Evolutionary conservation across 2,329 filamentous ascomycete genomes (phyloP).

Genomic region (Zymoseptoria tritici): DNA sequence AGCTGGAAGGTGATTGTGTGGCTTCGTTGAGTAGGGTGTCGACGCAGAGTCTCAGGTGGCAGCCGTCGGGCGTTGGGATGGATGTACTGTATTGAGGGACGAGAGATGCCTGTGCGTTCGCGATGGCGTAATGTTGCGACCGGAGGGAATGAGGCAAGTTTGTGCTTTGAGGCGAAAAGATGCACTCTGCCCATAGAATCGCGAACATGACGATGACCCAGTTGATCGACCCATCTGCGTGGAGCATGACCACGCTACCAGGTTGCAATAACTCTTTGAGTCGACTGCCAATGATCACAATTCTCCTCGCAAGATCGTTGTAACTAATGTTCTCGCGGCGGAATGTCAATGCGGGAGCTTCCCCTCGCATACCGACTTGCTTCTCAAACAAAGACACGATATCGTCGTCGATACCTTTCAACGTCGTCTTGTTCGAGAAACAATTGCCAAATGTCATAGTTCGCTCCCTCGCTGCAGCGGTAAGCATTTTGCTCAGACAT

Average conservation of each 20-base stretch:
- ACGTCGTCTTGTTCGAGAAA: background rate
- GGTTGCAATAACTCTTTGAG: background rate
- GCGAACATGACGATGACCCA: constrained; percentile 2
- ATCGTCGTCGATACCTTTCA: background rate
- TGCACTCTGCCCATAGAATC: constrained; percentile 1
- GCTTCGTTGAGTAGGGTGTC: background rate
- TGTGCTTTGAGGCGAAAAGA: constrained; percentile 2
- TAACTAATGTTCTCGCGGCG: background rate
- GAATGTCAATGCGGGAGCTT: background rate
- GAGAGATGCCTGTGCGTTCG: constrained; percentile 1
- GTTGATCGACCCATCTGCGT: constrained; percentile 3
- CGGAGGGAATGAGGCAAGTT: background rate
- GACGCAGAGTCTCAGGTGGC: background rate
- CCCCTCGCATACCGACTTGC: background rate
- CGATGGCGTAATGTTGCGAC: constrained; percentile 1
- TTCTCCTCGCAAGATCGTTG: background rate
- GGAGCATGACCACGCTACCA: constrained; percentile 1
- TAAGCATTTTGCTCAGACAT: constrained; percentile 1
- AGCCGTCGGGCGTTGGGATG: background rate
- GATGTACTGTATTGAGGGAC: background rate
- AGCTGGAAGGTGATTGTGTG: no score
- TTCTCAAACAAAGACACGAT: constrained; percentile 1
- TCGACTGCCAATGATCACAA: background rate
- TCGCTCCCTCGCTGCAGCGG: background rate
- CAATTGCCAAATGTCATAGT: background rate